Percentiles rank a stretch among this genome's conserved stretches.
Conservation (phyloP, 2,329 filamentous ascomycete species). For the Fusarium sp. region DNA sequence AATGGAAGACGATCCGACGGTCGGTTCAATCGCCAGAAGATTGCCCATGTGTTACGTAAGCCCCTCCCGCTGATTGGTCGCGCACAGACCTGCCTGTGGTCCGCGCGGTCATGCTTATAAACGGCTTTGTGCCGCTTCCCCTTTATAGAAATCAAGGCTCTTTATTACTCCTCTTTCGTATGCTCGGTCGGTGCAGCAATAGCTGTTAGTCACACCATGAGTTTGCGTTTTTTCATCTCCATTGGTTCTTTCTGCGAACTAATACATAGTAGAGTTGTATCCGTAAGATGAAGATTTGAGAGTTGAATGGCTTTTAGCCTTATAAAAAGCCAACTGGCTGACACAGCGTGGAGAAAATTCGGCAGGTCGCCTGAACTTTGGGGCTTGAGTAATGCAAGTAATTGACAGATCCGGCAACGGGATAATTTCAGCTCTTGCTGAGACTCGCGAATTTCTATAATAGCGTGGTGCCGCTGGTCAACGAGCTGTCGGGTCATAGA, state of each 20-base stretch:
- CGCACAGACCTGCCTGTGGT: too few species aligned
- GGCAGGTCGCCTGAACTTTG: not conserved
- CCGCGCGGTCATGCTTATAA: too few species aligned
- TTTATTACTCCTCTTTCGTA: too few species aligned
- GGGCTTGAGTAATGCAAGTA: not conserved
- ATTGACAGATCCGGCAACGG: not conserved
- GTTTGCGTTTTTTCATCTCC: not conserved
- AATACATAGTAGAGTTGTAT: not conserved
- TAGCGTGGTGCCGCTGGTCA: not conserved
- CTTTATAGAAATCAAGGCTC: too few species aligned
- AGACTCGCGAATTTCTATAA: not conserved
- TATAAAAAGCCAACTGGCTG: not conserved
- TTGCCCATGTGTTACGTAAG: not conserved
- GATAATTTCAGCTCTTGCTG: not conserved
- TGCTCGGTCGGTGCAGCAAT: too few species aligned
- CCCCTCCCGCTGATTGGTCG: too few species aligned
- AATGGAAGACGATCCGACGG: not conserved
- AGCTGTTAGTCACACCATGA: too few species aligned
- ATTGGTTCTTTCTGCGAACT: not conserved
- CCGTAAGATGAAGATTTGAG: not conserved
- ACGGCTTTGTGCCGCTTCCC: too few species aligned
- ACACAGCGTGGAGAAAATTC: not conserved
- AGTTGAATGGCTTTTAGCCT: not conserved
- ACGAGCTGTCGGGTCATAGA: not conserved
- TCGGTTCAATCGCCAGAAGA: not conserved